Conservation (phyloP, 352 stramenopile genomes). For the Phytophthora quininea region DNA sequence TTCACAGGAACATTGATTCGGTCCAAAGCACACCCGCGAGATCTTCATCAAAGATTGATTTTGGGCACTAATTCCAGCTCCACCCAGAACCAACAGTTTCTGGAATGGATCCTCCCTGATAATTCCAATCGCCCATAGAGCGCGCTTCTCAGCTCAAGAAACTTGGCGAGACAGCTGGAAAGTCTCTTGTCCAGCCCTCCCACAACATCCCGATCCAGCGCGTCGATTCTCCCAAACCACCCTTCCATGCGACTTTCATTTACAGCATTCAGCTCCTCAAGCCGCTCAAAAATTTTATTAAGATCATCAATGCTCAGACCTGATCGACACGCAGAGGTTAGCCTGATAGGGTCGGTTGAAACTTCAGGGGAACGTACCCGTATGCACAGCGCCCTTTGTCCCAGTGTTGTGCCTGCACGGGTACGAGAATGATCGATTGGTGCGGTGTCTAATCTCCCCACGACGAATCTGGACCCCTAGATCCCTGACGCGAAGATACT, state of each 20-base stretch:
- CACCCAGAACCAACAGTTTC: slow-evolving; percentile 37
- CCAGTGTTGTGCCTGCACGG: slow-evolving; percentile 70
- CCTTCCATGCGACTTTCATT: slow-evolving; percentile 47
- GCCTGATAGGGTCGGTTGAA: neutral
- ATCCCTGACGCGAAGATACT: slow-evolving; percentile 77
- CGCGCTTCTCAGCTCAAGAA: slow-evolving; percentile 43
- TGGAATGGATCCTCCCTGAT: slow-evolving; percentile 64
- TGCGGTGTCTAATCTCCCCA: slow-evolving; percentile 70
- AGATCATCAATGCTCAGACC: slow-evolving; percentile 80
- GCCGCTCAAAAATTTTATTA: slow-evolving; percentile 57
- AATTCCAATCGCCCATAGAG: slow-evolving; percentile 59
- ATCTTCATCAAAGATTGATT: slow-evolving; percentile 18
- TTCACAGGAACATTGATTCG: slow-evolving; percentile 48
- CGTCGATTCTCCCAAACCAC: slow-evolving; percentile 66
- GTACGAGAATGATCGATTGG: slow-evolving; percentile 34
- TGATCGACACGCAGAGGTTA: slow-evolving; percentile 16
- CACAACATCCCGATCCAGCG: slow-evolving; percentile 62
- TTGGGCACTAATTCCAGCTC: slow-evolving; percentile 8
- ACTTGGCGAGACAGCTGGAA: slow-evolving; percentile 43
- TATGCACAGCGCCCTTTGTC: slow-evolving; percentile 63
- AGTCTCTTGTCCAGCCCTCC: slow-evolving; percentile 61
- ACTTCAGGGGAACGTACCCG: slow-evolving; percentile 29
- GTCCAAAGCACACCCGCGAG: slow-evolving; percentile 49
- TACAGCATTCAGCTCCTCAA: slow-evolving; percentile 46
- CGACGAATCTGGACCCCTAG: slow-evolving; percentile 73